Evolutionary conservation across 495 filamentous ascomycete species (phyloP).

Genomic region (Umbilicaria muhlenbergii): DNA sequence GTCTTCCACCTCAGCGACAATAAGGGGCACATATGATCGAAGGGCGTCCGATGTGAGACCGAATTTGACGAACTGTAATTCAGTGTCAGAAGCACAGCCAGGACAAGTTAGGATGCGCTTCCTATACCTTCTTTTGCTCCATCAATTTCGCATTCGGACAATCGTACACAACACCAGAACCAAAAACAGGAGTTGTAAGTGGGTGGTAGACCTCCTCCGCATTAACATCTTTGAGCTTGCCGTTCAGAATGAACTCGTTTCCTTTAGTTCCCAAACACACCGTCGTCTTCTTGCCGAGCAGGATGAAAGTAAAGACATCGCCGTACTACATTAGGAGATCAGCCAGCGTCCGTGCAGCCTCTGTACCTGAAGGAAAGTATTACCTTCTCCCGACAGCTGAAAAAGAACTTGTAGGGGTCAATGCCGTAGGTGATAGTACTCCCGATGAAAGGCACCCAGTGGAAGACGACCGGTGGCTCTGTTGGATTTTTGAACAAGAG

Average conservation of each 20-base stretch:
- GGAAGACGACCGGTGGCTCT: conserved; percentile 69
- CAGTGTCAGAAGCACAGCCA: neutral
- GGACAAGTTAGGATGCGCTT: neutral
- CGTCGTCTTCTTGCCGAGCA: conserved; percentile 61
- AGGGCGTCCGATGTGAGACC: conserved; percentile 66
- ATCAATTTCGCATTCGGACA: conserved; percentile 75
- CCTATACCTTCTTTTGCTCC: conserved; percentile 57
- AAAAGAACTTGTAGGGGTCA: conserved; percentile 69
- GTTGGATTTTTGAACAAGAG: conserved; percentile 53
- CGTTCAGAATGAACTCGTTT: conserved; percentile 79
- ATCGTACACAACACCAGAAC: conserved; percentile 75
- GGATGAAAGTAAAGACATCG: conserved; percentile 65
- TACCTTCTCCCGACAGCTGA: conserved; percentile 54
- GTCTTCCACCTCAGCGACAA: conserved; percentile 55
- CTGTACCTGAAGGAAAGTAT: neutral
- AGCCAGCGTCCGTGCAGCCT: neutral
- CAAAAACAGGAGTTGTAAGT: conserved; percentile 75
- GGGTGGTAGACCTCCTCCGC: conserved; percentile 73
- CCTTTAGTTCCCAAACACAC: conserved; percentile 63
- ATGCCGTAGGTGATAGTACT: conserved; percentile 72
- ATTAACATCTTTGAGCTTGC: conserved; percentile 64
- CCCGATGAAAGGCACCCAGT: conserved; percentile 68
- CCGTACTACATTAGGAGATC: conserved; percentile 39
- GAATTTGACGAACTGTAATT: conserved; percentile 62
- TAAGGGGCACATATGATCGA: conserved; percentile 61